Conservation (phyloP, 495 filamentous ascomycete species). For the Aspergillus incahuasiensis region DNA sequence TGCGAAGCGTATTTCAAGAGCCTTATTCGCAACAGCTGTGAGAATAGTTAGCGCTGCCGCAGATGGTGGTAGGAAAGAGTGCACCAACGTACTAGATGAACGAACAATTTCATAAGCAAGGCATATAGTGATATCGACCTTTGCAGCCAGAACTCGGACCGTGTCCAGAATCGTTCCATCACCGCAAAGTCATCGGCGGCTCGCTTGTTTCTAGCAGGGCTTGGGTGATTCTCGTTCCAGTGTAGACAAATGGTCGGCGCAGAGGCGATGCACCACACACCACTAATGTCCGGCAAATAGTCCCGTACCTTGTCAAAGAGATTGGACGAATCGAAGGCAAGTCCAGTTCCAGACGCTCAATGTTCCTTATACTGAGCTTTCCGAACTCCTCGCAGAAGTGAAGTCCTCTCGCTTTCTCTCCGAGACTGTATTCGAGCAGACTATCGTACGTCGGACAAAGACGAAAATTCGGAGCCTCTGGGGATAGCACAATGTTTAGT, state of each 20-base stretch:
- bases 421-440: too few relatives aligned
- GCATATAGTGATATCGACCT: background rate
- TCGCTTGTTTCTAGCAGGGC: background rate
- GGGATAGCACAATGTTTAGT: too few relatives aligned
- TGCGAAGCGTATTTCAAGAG: background rate
- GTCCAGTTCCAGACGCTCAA: background rate
- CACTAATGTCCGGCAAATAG: background rate
- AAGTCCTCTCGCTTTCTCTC: too few relatives aligned
- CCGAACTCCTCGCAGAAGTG: background rate
- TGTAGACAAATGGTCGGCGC: background rate
- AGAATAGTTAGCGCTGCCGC: background rate
- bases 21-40: background rate
- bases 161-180: background rate
- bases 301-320: background rate
- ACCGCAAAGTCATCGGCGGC: background rate
- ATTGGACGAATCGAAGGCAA: background rate
- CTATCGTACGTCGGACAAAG: too few relatives aligned
- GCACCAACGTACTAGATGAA: background rate
- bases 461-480: too few relatives aligned
- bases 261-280: background rate
- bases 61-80: too few relatives aligned
- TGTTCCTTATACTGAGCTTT: background rate
- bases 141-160: background rate
- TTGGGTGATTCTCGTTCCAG: background rate
- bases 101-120: background rate